Conservation (phyloP, 805 yeast genomes). For the Metschnikowia sp. region DNA sequence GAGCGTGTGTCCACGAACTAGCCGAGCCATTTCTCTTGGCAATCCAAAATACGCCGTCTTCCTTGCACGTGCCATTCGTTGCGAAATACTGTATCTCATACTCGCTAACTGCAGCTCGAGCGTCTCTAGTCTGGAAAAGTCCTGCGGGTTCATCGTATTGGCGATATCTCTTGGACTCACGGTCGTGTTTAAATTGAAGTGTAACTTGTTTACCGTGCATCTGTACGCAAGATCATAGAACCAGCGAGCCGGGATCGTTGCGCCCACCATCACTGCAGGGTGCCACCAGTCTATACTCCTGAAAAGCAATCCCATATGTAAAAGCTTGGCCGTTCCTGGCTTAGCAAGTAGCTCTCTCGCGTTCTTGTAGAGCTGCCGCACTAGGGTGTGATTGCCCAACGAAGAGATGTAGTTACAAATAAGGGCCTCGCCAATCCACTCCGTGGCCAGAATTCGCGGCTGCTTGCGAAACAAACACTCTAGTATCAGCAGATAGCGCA, state of each 20-base stretch:
- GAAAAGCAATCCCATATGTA: conserved; percentile 7
- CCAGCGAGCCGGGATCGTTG: conserved; percentile 37
- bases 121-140: conserved; percentile 15
- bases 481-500: conserved; percentile 32
- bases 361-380: conserved; percentile 18
- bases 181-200: conserved; percentile 28
- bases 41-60: not conserved
- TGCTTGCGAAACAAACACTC: conserved; percentile 23
- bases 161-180: conserved; percentile 34
- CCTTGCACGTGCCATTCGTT: conserved; percentile 1
- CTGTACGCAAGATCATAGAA: conserved; percentile 32
- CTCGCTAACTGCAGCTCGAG: conserved; percentile 11
- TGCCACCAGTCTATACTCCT: conserved; percentile 29
- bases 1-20: conserved; percentile 5
- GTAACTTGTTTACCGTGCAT: conserved; percentile 29
- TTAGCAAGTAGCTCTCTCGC: not conserved
- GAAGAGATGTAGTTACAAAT: conserved; percentile 36
- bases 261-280: conserved; percentile 29
- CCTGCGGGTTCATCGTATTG: conserved; percentile 19
- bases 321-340: not conserved
- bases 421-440: conserved; percentile 33
- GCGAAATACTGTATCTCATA: conserved; percentile 8
- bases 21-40: not conserved
- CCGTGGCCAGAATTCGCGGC: conserved; percentile 1
- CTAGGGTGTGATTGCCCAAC: conserved; percentile 33